A percentile compares a stretch with the other conserved stretches of the same genome.
These are phyloP conservation scores for Poa pratensis DNA, from an alignment of 176 grass and related monocot genomes.

Conservation along the genomic window DNA sequence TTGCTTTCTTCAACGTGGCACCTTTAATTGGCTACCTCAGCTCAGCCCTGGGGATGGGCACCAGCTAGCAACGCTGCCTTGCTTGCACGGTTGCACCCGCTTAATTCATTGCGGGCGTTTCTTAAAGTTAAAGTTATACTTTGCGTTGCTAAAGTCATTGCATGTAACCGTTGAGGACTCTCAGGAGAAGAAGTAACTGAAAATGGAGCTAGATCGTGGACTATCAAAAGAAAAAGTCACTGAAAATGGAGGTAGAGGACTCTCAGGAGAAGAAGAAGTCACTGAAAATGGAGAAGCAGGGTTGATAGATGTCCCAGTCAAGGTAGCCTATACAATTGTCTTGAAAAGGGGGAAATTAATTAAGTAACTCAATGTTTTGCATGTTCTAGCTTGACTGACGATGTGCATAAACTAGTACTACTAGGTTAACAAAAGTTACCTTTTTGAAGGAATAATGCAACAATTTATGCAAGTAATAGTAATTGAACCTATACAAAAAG, in stretches of 20 bases:
- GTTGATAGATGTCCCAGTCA: not conserved
- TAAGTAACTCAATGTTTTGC: too few relatives aligned
- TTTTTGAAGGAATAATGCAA: too few relatives aligned
- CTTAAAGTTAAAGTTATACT: not conserved
- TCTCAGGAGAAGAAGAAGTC: not conserved
- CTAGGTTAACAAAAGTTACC: too few relatives aligned
- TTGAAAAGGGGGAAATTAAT: too few relatives aligned
- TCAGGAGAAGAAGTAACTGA: not conserved
- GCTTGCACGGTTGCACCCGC: not conserved
- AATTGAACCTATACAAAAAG: too few relatives aligned
- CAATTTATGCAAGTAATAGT: too few relatives aligned
- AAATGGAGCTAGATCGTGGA: not conserved
- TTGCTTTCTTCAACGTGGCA: not conserved
- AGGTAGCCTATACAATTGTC: not conserved
- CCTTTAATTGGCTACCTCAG: constrained; percentile 2
- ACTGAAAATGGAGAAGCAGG: not conserved
- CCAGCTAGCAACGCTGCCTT: constrained; percentile 9
- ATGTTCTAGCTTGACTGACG: too few relatives aligned
- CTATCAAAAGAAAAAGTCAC: not conserved
- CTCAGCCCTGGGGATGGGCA: constrained; percentile 13
- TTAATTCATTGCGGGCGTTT: not conserved
- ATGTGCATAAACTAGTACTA: too few relatives aligned
- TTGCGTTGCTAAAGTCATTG: not conserved
- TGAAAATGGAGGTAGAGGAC: not conserved
- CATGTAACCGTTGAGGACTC: not conserved